Percentiles rank a stretch among this genome's conserved stretches.
phyloP scores from a whole-genome alignment of 2,329 filamentous ascomycete genomes.

The Dissoconium aciculare region DNA sequence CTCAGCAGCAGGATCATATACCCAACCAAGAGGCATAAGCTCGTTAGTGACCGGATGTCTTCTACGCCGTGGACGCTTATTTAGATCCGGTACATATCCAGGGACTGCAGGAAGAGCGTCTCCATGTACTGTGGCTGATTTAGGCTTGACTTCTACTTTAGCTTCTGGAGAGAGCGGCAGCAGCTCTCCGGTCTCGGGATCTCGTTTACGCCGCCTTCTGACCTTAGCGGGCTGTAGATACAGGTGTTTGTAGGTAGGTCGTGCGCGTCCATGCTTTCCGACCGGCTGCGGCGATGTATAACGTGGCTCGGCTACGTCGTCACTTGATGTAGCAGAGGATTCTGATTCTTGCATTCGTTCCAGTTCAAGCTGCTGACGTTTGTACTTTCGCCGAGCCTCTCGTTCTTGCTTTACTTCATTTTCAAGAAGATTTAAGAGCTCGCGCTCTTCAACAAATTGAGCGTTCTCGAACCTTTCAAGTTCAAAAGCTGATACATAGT shows the following conservation, averaged over 20 bases:
- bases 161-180: constrained; percentile 10
- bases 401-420: constrained; percentile 8
- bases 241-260: constrained; percentile 22
- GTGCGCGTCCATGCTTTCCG: constrained; percentile 17
- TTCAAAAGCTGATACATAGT: constrained; percentile 23
- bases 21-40: constrained; percentile 22
- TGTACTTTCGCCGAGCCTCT: constrained; percentile 12
- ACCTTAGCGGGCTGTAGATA: constrained; percentile 9
- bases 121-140: no score
- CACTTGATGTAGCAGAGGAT: constrained; percentile 5
- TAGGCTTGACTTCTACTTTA: not conserved
- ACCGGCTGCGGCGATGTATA: constrained; percentile 1
- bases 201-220: constrained; percentile 18
- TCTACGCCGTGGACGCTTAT: constrained; percentile 16
- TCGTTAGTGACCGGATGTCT: constrained; percentile 19
- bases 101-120: not conserved
- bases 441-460: constrained; percentile 18
- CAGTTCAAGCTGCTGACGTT: constrained; percentile 6
- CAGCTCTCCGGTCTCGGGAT: constrained; percentile 19
- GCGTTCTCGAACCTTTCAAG: constrained; percentile 22
- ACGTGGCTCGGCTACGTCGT: not conserved
- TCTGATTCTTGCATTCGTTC: constrained; percentile 12
- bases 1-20: constrained; percentile 10
- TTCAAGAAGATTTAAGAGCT: constrained; percentile 9
- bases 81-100: not conserved